These are phyloP conservation scores for Microcos paniculata DNA, from an alignment of 345 rosid species.

Conservation along the genomic window DNA sequence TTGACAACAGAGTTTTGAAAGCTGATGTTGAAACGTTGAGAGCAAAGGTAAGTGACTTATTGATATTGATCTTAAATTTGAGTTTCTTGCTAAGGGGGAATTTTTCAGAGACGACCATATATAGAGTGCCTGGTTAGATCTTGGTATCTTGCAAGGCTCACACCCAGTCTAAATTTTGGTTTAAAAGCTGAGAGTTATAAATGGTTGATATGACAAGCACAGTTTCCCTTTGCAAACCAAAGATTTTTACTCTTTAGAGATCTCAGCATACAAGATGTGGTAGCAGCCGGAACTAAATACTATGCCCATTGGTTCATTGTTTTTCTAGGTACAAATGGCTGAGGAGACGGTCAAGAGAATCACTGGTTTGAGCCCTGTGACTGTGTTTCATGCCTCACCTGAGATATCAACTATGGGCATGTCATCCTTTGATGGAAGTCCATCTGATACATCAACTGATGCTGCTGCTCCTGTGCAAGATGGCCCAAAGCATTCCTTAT, in stretches of 20 bases:
- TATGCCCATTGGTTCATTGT: neutral
- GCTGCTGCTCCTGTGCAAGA: slow-evolving; percentile 58
- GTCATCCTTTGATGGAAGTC: slow-evolving; percentile 45
- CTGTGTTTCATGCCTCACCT: slow-evolving; percentile 50
- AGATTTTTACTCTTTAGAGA: neutral
- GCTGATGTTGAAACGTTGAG: slow-evolving; percentile 90
- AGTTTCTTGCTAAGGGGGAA: slow-evolving; percentile 3
- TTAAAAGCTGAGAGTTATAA: neutral
- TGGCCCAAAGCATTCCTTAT: slow-evolving; percentile 35
- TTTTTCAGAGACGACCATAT: neutral
- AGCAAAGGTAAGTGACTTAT: slow-evolving; percentile 61
- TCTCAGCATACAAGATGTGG: neutral
- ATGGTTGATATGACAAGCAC: neutral
- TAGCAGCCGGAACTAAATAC: neutral
- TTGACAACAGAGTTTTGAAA: slow-evolving; percentile 86
- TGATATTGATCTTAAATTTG: neutral
- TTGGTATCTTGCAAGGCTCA: neutral
- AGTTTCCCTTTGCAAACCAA: neutral
- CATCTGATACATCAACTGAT: slow-evolving; percentile 53
- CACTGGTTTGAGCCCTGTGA: slow-evolving; percentile 74
- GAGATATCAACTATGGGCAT: slow-evolving; percentile 42
- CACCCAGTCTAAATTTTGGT: neutral
- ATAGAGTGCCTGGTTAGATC: neutral
- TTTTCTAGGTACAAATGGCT: slow-evolving; percentile 88
- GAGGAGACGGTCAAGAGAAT: slow-evolving; percentile 83